A percentile compares a stretch with the other conserved stretches of the same genome.
Conservation (phyloP, 2,329 filamentous ascomycete genomes). For the Fusarium agapanthi region DNA sequence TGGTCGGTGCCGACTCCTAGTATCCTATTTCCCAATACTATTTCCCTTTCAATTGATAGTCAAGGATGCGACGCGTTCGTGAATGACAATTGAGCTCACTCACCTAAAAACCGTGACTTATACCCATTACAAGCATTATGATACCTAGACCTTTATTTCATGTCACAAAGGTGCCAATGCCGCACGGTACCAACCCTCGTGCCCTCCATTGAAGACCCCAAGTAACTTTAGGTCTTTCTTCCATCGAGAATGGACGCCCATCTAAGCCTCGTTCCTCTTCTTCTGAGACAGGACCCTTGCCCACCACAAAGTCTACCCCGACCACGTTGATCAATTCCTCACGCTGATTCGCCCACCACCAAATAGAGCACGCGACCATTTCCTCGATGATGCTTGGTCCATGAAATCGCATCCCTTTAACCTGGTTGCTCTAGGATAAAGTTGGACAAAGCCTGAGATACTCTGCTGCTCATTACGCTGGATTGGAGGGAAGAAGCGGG, state of each 20-base stretch:
- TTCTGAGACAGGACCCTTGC: constrained; percentile 34
- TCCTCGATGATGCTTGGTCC: constrained; percentile 56
- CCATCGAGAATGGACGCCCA: constrained; percentile 26
- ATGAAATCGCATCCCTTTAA: constrained; percentile 39
- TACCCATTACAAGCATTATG: constrained; percentile 3
- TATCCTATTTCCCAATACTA: background rate
- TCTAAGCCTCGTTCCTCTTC: constrained; percentile 35
- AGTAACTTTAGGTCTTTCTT: constrained; percentile 13
- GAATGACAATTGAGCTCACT: constrained; percentile 5
- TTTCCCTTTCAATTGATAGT: background rate
- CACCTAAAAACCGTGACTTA: constrained; percentile 12
- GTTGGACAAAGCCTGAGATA: constrained; percentile 12
- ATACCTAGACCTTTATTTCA: constrained; percentile 7
- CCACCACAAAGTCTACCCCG: constrained; percentile 37
- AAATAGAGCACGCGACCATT: constrained; percentile 53
- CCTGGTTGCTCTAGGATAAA: constrained; percentile 32
- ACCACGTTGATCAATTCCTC: constrained; percentile 48
- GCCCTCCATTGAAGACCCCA: constrained; percentile 9
- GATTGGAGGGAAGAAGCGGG: constrained; percentile 41
- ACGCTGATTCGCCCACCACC: constrained; percentile 47
- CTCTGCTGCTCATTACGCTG: constrained; percentile 22
- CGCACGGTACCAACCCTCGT: constrained; percentile 14
- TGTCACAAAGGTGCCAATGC: constrained; percentile 16
- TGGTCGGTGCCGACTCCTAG: constrained; percentile 29
- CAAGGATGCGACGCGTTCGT: background rate